These are phyloP conservation scores for Volvox carteri DNA, from an alignment of 163 green algal genomes.

Conservation along the genomic window DNA sequence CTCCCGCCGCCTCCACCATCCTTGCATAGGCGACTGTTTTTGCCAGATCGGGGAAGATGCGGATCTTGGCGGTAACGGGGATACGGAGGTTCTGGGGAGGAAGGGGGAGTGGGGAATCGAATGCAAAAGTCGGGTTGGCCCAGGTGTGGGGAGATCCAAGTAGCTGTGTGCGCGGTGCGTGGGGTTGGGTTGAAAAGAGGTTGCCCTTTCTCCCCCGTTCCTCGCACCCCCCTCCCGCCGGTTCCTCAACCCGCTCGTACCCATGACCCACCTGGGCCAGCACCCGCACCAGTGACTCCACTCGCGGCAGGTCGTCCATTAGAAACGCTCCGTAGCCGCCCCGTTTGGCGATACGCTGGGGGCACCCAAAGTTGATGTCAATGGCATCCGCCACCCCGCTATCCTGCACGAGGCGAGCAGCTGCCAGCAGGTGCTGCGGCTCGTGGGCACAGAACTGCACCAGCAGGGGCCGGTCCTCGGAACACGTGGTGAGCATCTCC, in stretches of 20 bases:
- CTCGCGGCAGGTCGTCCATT: constrained; percentile 94
- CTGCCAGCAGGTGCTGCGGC: constrained; percentile 73
- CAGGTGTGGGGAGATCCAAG: no score
- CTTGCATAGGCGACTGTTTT: constrained; percentile 93
- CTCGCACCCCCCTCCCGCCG: neutral
- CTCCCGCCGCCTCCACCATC: constrained; percentile 93
- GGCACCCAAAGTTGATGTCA: constrained; percentile 98
- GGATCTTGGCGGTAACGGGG: constrained; percentile 97
- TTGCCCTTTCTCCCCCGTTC: no score
- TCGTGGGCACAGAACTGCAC: constrained; percentile 99
- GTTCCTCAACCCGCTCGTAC: neutral
- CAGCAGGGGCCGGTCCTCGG: constrained; percentile 91
- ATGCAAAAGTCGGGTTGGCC: no score
- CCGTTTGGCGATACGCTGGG: constrained; percentile 92
- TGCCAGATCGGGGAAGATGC: constrained; percentile 89
- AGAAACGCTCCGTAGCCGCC: constrained; percentile 96
- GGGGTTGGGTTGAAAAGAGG: no score
- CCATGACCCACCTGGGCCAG: constrained; percentile 60
- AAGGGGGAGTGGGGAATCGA: no score
- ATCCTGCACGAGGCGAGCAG: constrained; percentile 77
- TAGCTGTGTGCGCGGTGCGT: no score
- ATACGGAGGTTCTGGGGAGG: constrained; percentile 34
- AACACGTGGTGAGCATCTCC: constrained; percentile 56
- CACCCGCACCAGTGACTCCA: constrained; percentile 81
- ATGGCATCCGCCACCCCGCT: constrained; percentile 85